Base-by-base conservation (phyloP, 2,329 filamentous ascomycete species). In the Dothideomycetes sp. region DNA sequence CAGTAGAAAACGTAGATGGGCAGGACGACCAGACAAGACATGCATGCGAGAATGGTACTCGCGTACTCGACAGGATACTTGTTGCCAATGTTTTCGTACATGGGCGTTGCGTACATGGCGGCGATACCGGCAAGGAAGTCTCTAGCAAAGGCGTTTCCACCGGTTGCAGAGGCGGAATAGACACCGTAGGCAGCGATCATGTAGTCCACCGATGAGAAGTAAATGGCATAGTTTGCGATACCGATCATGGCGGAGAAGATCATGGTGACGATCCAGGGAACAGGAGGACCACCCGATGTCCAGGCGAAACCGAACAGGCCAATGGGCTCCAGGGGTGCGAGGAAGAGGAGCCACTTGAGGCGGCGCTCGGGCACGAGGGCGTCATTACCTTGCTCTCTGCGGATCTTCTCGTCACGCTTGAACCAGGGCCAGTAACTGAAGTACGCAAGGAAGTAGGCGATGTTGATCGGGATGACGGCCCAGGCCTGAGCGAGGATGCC, bases 51-150 rank as follows among this genome's bases (percentile, higher is more conserved):
- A 5, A 76, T 63, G 0, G 69, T 71, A 19, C 68, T 70, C 1
- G 74, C 73, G 45, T 64, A 68, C 39, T 72, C 64, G 2, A 53
- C 47, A 40, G 49, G 45, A 30, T 47, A 53, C 11, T 51, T 47
- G 5, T 49, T 48, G 10, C 49, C 47, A 2, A 57, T 52, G 36
- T 50, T 52, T 14, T 43, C 41, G 41, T 57, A 58, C 14, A 58
- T 66, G 0, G 81, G 80, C 0, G 72, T 72, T 0, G 80, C 75
- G 11, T 78, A 79, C 36, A 84, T 66, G 1, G 80, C 81, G 1
- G 84, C 71, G 7, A 84, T 68, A 57, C 82, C 81, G 2, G 81
- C 82, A 0, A 86, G 63, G 58, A 85, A 78, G 52, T 86, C 81
- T 47, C 82, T 71, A 3, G 79, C 71, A 62, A 81, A 84, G 2